Evolutionary conservation across 345 rosid species (phyloP).

Genomic region (Triadica sebifera): DNA sequence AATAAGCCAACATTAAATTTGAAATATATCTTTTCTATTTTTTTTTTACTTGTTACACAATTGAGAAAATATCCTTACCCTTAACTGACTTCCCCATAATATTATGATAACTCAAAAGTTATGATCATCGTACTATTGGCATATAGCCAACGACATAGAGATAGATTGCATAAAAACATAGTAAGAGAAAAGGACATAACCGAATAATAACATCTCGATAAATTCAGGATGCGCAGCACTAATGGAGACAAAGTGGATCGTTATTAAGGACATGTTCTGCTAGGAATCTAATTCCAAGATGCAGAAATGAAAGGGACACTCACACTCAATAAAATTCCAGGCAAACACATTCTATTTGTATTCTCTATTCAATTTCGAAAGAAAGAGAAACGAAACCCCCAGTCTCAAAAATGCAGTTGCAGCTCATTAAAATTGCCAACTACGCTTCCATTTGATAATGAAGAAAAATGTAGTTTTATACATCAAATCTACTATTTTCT

Average conservation of each 20-base stretch:
- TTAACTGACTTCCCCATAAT: too few species aligned
- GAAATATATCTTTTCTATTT: neutral
- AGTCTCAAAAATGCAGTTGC: neutral
- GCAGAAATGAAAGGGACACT: slow-evolving; percentile 22
- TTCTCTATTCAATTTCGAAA: neutral
- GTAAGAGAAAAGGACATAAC: slow-evolving; percentile 19
- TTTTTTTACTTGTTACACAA: neutral
- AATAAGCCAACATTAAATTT: neutral
- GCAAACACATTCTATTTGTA: neutral
- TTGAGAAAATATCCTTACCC: neutral
- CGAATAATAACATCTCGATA: neutral
- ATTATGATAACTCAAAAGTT: too few species aligned
- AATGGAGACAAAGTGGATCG: slow-evolving; percentile 14
- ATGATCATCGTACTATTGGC: slow-evolving; percentile 1
- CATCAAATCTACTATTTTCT: neutral
- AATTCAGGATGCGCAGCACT: slow-evolving; percentile 10
- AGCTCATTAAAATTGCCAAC: neutral
- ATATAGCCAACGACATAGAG: slow-evolving; percentile 7
- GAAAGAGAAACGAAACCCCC: neutral
- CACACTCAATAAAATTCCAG: slow-evolving; percentile 3
- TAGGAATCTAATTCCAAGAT: slow-evolving; percentile 19
- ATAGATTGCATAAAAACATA: slow-evolving; percentile 19
- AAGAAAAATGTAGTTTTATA: neutral
- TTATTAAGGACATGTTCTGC: neutral
- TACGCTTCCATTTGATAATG: neutral